Evolutionary conservation across 2,329 filamentous ascomycete species (phyloP), one percentile per base, ranked within the genome.

Genomic region (Penicillium brasilianum): DNA sequence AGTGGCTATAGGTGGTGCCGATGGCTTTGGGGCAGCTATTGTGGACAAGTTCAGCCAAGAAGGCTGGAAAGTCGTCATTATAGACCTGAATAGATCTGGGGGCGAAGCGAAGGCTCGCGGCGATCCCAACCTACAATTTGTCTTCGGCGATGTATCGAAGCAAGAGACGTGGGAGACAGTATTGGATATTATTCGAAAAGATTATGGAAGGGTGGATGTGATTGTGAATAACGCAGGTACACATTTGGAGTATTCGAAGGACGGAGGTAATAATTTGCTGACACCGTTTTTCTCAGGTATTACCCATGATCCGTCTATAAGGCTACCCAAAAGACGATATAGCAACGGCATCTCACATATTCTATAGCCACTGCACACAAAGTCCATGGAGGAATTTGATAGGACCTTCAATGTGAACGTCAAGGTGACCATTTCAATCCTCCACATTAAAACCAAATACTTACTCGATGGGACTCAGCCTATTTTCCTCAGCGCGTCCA

Each of bases 11-110:
- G 60, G 60, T 11, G 63, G 63, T 16, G 57, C 60, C 9, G 60
- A 65, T 46, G 63, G 60, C 4, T 63, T 65, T 39, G 63, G 58
- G 14, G 41, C 58, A 13, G 55, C 63, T 10, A 62, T 62, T 25
- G 49, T 37, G 5, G 60, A 65, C 28, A 53, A 58, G 8, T 63
- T 65, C 46, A 48, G 44, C 25, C 32, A 39, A 18, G 58, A 63
- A 28, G 49, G 50, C 6, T 65, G 32, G 16, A 36, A 48, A 39
- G 60, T 61, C 13, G 58, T 65, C 14, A 28, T 65, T 4, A 43
- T 65, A 3, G 60, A 62, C 30, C 6, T 59, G 16, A 57, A 62
- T 34, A 44, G 14, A 18, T 25, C 4, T 7, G 58, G 56, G 20
- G 60, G 50, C 7, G 52, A 59, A 16, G 32, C 25, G 11, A 59